phyloP scores from a whole-genome alignment of 768 basidiomycete genomes.

The Hydnomerulius pinastri region DNA sequence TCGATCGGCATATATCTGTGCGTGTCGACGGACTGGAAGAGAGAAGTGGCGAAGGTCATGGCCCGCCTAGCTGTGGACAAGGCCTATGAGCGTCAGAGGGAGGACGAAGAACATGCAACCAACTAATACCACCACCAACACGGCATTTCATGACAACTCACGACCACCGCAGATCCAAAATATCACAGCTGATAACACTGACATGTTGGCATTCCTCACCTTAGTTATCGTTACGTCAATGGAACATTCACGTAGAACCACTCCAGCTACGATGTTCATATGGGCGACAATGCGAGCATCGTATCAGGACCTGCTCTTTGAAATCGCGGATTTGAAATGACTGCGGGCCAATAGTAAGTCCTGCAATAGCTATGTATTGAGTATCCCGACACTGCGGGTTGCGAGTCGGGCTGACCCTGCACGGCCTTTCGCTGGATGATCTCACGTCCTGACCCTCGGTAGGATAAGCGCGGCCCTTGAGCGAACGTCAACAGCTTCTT shows the following conservation, averaged over 20 bases:
- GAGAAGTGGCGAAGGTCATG: slow-evolving; percentile 64
- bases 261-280: neutral
- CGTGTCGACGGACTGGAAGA: slow-evolving; percentile 65
- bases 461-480: no score
- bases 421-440: no score
- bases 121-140: neutral
- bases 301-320: neutral
- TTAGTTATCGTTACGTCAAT: neutral
- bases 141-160: neutral
- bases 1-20: slow-evolving; percentile 54
- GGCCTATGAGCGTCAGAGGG: slow-evolving; percentile 18
- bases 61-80: slow-evolving; percentile 53
- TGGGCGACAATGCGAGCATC: no score
- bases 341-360: neutral
- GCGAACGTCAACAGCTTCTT: no score
- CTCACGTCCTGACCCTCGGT: no score
- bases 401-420: no score
- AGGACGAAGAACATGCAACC: slow-evolving; percentile 3
- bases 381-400: no score
- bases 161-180: neutral
- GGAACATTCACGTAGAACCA: neutral
- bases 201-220: neutral
- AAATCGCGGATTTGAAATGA: neutral
- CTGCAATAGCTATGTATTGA: neutral
- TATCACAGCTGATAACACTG: neutral